Evolutionary conservation across 2,329 filamentous ascomycete genomes (phyloP).

Genomic region (Apiospora phragmitis): DNA sequence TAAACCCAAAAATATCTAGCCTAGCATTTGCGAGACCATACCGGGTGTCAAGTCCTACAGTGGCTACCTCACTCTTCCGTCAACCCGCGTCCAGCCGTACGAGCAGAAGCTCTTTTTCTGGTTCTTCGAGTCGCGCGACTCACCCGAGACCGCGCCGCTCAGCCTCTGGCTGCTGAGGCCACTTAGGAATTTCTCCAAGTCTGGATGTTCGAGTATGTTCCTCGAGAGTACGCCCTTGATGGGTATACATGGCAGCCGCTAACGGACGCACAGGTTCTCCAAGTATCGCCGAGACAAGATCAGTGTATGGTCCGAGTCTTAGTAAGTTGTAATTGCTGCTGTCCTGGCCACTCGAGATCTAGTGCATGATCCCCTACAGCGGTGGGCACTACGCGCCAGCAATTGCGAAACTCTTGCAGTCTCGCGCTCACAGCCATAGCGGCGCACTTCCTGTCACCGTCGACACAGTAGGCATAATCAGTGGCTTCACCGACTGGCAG

Average conservation of each 20-base stretch:
- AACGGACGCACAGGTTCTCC: conserved; percentile 38
- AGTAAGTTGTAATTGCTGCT: conserved; percentile 14
- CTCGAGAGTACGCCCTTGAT: conserved; percentile 35
- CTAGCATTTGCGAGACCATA: conserved; percentile 44
- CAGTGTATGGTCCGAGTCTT: conserved; percentile 39
- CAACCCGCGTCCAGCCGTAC: conserved; percentile 13
- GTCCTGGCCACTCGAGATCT: not conserved
- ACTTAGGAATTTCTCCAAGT: conserved; percentile 63
- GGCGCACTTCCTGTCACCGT: conserved; percentile 30
- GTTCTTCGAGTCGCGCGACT: conserved; percentile 52
- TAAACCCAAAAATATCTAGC: not conserved
- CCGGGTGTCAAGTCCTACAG: conserved; percentile 42
- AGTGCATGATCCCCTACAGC: conserved; percentile 11
- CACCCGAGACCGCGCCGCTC: conserved; percentile 45
- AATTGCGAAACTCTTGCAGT: conserved; percentile 18
- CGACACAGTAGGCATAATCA: conserved; percentile 66
- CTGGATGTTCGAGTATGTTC: conserved; percentile 17
- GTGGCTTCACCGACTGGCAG: conserved; percentile 67
- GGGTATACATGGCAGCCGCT: not conserved
- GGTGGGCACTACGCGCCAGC: conserved; percentile 21
- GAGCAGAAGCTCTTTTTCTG: conserved; percentile 45
- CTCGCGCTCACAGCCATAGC: not conserved
- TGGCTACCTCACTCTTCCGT: conserved; percentile 42
- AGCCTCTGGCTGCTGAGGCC: conserved; percentile 55
- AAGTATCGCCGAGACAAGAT: conserved; percentile 46